Evolutionary conservation across 2,329 filamentous ascomycete genomes (phyloP).

Genomic region (Stemphylium beticola): DNA sequence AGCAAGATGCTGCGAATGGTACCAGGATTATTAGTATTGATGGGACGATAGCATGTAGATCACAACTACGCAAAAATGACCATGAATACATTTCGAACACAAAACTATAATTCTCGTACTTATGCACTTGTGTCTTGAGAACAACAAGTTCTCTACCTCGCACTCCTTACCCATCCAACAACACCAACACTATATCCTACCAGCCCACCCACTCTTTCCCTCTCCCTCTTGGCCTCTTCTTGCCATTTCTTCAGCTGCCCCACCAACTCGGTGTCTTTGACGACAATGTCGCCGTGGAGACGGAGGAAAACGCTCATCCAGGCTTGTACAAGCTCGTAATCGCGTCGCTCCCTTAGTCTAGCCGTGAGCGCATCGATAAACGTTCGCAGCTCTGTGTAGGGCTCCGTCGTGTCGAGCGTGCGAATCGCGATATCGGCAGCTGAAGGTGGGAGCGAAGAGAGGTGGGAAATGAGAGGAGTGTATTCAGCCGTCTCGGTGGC

Average conservation of each 20-base stretch:
- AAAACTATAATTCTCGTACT: background rate
- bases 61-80: no score
- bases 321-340: constrained; percentile 93
- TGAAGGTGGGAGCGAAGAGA: constrained; percentile 81
- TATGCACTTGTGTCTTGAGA: no score
- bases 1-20: background rate
- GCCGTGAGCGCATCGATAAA: constrained; percentile 84
- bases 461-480: constrained; percentile 72
- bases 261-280: constrained; percentile 59
- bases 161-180: constrained; percentile 75
- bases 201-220: constrained; percentile 72
- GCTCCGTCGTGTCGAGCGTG: constrained; percentile 65
- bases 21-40: background rate
- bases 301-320: constrained; percentile 97
- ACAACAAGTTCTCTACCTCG: constrained; percentile 15
- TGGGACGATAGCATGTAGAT: background rate
- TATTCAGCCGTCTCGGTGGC: constrained; percentile 65
- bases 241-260: constrained; percentile 72
- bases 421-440: constrained; percentile 90
- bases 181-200: constrained; percentile 90
- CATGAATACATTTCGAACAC: background rate
- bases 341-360: constrained; percentile 70
- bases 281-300: constrained; percentile 71
- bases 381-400: constrained; percentile 72
- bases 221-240: constrained; percentile 73